Evolutionary conservation across 2,329 filamentous ascomycete genomes (phyloP).

Genomic region (Ramichloridium luteum): DNA sequence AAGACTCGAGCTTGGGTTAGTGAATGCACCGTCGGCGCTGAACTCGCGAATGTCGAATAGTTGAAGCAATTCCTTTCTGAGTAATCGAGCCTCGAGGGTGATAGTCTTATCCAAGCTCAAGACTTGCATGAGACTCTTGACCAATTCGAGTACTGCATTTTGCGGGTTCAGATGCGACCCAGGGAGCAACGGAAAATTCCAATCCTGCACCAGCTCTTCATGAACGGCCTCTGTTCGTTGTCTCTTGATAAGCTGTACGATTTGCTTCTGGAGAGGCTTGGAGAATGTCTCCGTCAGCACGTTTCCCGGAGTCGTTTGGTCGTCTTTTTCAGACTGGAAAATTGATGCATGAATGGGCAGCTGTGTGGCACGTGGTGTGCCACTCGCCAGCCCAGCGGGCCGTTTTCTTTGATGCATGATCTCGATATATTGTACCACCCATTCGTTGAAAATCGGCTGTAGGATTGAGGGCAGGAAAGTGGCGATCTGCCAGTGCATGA

Average conservation of each 20-base stretch:
- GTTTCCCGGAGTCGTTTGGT: conserved; percentile 44
- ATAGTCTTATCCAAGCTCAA: conserved; percentile 84
- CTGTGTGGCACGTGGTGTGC: conserved; percentile 47
- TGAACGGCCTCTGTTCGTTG: conserved; percentile 85
- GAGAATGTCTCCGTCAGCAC: conserved; percentile 75
- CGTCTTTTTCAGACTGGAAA: conserved; percentile 44
- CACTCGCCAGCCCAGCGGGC: conserved; percentile 35
- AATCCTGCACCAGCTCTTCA: conserved; percentile 75
- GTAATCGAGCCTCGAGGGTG: conserved; percentile 70
- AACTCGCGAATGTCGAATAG: conserved; percentile 95
- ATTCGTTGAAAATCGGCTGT: conserved; percentile 77
- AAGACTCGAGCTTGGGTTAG: conserved; percentile 69
- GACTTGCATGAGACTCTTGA: conserved; percentile 88
- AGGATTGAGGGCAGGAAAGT: conserved; percentile 73
- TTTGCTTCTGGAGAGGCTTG: conserved; percentile 80
- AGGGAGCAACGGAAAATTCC: conserved; percentile 69
- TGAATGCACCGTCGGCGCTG: conserved; percentile 72
- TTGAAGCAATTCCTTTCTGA: conserved; percentile 77
- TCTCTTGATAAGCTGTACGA: conserved; percentile 65
- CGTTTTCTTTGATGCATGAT: conserved; percentile 83
- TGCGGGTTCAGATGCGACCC: conserved; percentile 52
- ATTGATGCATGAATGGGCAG: conserved; percentile 45
- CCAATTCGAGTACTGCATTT: conserved; percentile 77
- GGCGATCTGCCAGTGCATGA: conserved; percentile 98
- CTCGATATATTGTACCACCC: conserved; percentile 89